Evolutionary conservation across 192 early-diverging fungal genomes (phyloP).

Genomic region (Spizellomyces punctatus): DNA sequence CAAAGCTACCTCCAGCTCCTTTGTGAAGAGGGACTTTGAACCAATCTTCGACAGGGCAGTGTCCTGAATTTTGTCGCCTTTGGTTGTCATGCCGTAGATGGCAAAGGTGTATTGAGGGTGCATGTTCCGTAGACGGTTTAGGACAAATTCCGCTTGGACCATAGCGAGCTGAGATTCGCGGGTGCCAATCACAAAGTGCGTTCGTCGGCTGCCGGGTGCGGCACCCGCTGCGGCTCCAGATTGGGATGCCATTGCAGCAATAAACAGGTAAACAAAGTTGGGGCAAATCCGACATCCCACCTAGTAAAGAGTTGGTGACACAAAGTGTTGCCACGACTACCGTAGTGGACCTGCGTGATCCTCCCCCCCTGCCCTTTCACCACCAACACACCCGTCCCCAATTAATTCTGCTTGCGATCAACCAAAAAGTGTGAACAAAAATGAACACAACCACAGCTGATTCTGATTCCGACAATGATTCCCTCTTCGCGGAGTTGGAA

Average conservation of each 20-base stretch:
- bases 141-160: conserved; percentile 79
- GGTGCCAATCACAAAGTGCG: conserved; percentile 55
- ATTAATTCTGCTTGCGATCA: too few relatives aligned
- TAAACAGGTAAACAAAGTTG: too few relatives aligned
- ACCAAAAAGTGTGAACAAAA: neutral
- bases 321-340: too few relatives aligned
- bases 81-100: conserved; percentile 55
- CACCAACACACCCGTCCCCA: too few relatives aligned
- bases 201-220: conserved; percentile 1
- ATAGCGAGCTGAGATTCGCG: conserved; percentile 90
- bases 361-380: too few relatives aligned
- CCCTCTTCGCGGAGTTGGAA: conserved; percentile 83
- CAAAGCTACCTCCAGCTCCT: conserved; percentile 85
- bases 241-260: too few relatives aligned
- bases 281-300: too few relatives aligned
- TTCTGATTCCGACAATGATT: conserved; percentile 54
- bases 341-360: too few relatives aligned
- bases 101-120: conserved; percentile 39
- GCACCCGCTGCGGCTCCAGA: neutral
- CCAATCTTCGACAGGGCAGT: conserved; percentile 88
- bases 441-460: neutral
- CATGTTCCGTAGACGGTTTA: conserved; percentile 48
- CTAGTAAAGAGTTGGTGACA: too few relatives aligned
- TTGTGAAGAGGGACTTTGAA: conserved; percentile 87
- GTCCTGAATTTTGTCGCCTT: conserved; percentile 79